Conservation (phyloP, 495 filamentous ascomycete genomes). For the Penicillium paradoxum region DNA sequence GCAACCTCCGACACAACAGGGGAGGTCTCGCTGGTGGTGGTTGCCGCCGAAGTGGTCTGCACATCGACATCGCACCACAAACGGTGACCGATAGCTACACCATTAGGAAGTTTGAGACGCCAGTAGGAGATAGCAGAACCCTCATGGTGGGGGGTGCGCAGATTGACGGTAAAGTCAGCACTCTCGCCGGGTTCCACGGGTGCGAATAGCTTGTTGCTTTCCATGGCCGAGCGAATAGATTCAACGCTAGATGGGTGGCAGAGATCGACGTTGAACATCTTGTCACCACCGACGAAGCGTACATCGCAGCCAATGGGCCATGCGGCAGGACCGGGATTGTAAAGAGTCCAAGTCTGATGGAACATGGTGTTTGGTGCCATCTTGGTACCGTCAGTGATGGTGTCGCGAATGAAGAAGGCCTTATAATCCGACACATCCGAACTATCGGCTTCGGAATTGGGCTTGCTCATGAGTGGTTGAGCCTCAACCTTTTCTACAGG, state of each 20-base stretch:
- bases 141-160: conserved; percentile 68
- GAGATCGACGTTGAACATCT: conserved; percentile 85
- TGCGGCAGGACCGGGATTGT: conserved; percentile 68
- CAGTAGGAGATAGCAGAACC: conserved; percentile 90
- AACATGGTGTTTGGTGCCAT: conserved; percentile 66
- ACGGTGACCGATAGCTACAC: conserved; percentile 80
- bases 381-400: conserved; percentile 69
- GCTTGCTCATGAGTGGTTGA: background rate
- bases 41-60: conserved; percentile 26
- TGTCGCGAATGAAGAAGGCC: conserved; percentile 76
- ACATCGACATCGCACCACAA: conserved; percentile 93
- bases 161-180: conserved; percentile 73
- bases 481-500: conserved; percentile 25
- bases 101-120: conserved; percentile 81
- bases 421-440: conserved; percentile 38
- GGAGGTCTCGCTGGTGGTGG: background rate
- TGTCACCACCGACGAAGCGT: conserved; percentile 87
- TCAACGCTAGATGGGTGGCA: conserved; percentile 67
- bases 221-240: conserved; percentile 66
- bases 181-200: conserved; percentile 66
- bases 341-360: conserved; percentile 86
- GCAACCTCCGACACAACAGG: conserved; percentile 14
- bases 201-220: conserved; percentile 72
- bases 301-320: conserved; percentile 92
- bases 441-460: background rate